Evolutionary conservation across 768 basidiomycete genomes (phyloP), one percentile per base, ranked within the genome.

Genomic region (Leccinum barrowsii): DNA sequence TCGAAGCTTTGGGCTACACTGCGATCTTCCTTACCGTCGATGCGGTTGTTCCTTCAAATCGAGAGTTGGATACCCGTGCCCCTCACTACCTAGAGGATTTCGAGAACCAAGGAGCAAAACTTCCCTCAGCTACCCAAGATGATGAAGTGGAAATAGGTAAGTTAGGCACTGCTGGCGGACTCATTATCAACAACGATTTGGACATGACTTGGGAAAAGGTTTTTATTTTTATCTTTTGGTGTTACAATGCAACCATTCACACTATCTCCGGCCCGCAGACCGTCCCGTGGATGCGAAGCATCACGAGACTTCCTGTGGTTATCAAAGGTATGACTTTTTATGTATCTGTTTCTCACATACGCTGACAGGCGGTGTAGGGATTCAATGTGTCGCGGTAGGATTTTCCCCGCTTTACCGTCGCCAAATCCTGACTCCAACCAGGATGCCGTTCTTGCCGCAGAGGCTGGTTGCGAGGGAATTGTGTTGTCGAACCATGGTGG

Each of bases 21-120:
- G 93, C 90, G 1, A 90, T 98, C 58, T 92, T 92, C 70, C 77
- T 98, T 55, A 97, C 94, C 2, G 94, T 96, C 2, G 94, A 98
- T 73, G 90, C 92, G 0, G 78, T 91, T n/a, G 84, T 89, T 42
- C 78, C 87, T 2, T 88, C 90, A 8, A 94, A 93, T 64, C 81
- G 93, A 49, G 91, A 93, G 71, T 75, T 80, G 56, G 91, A 93
- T 65, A 83, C 84, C 44, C 80, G 83, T 55, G 82, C 80, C 58
- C 82, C 84, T 11, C 87, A 77, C 67, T 76, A 75, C 54, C 57
- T 80, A 21, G 86, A 85, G 65, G 87, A 82, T 44, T 74, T 81
- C 55, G 85, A 87, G 67, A 73, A 68, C 40, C 57, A 63, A 52
- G 78, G 77, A 50, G 58, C 57, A 11, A 58, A 61, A 64, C 66